Evolutionary conservation across 495 filamentous ascomycete species (phyloP), one percentile per base, ranked within the genome.

Genomic region (Trichoderma orchidacearum): DNA sequence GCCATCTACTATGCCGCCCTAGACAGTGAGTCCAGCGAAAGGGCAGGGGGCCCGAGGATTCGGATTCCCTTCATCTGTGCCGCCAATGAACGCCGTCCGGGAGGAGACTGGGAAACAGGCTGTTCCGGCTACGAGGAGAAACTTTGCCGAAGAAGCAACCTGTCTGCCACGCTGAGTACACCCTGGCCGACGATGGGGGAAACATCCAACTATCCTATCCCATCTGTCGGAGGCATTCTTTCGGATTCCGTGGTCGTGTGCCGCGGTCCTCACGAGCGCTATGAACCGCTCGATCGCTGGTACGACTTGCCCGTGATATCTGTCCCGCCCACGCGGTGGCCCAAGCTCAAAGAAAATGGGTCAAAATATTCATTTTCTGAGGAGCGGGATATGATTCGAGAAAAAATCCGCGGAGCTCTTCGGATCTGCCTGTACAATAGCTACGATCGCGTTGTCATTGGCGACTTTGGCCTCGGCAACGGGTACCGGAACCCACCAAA

Each of bases 71-170:
- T 89, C 31, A 80, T 90, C 57, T 89, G 85, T 61, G 80, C 83
- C 52, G 85, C 86, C 11, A 84, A 89, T 63, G 86, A 90, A 62
- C 85, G 82, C 59, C 75, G 85, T 30, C 72, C 86, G 1, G 86
- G 86, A 0, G 86, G 86, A 2, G 86, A 88, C 58, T 90, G 86
- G 86, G 85, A 89, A 60, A 85, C 83, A 5, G 84, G 83, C 27
- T 73, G 77, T 31, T 79, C 84, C 55, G 83, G 83, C 18, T 86
- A 85, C 29, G 86, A 90, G 64, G 83, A 89, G 63, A 81, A 80
- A 35, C 76, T 90, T 21, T 83, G 82, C 61, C 74, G 85, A 55
- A 74, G 86, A 56, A 87, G 83, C 64, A 89, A 83, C 55, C 80
- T 90, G 30, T 80, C 82, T 9, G 78, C 82, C 8, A 75, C 81